Percentiles rank a stretch among this genome's conserved stretches.
Evolutionary conservation across 129 eudicot species (phyloP).

Genomic region (Oenanthe sinensis): DNA sequence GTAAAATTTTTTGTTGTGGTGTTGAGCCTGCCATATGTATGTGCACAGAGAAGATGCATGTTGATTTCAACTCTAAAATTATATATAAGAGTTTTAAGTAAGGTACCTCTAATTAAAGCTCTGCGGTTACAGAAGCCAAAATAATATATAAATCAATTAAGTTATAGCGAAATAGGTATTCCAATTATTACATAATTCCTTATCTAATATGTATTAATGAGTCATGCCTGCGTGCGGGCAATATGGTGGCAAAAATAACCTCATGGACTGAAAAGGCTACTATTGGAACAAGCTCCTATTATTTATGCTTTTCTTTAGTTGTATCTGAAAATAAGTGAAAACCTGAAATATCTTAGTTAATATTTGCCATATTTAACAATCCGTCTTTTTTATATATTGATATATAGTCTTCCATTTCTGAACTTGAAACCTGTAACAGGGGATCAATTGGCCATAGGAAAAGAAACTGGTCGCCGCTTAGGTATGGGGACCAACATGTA

Average conservation of each 20-base stretch:
- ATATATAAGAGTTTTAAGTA: neutral
- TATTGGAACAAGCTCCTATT: neutral
- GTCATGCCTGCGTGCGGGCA: neutral
- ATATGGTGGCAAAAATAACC: neutral
- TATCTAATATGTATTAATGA: neutral
- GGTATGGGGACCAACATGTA: constrained; percentile 99
- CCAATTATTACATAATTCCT: neutral
- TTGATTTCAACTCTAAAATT: neutral
- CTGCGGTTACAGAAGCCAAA: neutral
- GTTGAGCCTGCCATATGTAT: neutral
- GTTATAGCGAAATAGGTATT: neutral
- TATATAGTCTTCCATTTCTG: neutral
- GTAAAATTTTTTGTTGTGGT: neutral
- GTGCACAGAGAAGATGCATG: neutral
- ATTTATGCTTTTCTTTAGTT: neutral
- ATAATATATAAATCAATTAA: neutral
- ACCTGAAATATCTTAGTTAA: neutral
- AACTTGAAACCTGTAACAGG: constrained; percentile 38
- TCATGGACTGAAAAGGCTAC: neutral
- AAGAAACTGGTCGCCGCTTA: constrained; percentile 95
- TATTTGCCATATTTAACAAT: neutral
- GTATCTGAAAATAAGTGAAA: neutral
- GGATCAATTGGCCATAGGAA: constrained; percentile 96
- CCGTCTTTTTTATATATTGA: neutral
- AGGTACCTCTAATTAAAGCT: neutral